These are phyloP conservation scores for Alternaria triticina DNA, from an alignment of 2,329 filamentous ascomycete species.

Conservation along the genomic window DNA sequence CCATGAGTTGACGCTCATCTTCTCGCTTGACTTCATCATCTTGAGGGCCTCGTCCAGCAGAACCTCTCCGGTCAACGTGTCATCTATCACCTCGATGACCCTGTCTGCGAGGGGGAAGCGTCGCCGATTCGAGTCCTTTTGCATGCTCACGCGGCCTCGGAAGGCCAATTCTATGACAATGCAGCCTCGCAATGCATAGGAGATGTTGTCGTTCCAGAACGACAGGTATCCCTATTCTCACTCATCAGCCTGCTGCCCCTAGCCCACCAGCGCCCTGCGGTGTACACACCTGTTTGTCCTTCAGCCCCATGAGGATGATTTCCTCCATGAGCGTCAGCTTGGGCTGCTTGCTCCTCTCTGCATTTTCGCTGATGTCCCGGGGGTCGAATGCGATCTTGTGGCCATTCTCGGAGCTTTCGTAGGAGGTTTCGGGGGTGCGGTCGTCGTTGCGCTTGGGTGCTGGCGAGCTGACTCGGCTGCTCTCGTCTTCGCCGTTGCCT, in stretches of 20 bases:
- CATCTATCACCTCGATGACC: constrained; percentile 95
- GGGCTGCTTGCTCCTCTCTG: constrained; percentile 94
- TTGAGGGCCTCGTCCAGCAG: constrained; percentile 96
- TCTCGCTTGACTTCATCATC: constrained; percentile 99
- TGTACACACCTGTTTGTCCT: constrained; percentile 90
- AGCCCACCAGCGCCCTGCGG: constrained; percentile 9
- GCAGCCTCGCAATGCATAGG: constrained; percentile 94
- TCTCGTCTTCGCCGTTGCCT: constrained; percentile 66
- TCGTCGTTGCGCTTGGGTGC: constrained; percentile 67
- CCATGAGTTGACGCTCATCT: constrained; percentile 99
- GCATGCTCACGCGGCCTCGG: constrained; percentile 95
- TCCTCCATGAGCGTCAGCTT: constrained; percentile 99
- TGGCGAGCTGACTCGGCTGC: constrained; percentile 71
- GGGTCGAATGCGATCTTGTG: constrained; percentile 99
- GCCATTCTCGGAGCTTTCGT: constrained; percentile 89
- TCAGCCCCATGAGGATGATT: constrained; percentile 89
- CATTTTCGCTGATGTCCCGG: constrained; percentile 94
- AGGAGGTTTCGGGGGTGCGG: constrained; percentile 75
- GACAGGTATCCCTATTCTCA: constrained; percentile 84
- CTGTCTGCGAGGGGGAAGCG: constrained; percentile 92
- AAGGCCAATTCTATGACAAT: constrained; percentile 98
- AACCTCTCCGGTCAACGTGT: constrained; percentile 94
- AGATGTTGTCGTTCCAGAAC: constrained; percentile 99
- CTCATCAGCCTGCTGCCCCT: constrained; percentile 24
- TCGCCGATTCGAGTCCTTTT: constrained; percentile 90